phyloP scores from a whole-genome alignment of 176 grass and related monocot genomes.

The Musa troglodytarum region DNA sequence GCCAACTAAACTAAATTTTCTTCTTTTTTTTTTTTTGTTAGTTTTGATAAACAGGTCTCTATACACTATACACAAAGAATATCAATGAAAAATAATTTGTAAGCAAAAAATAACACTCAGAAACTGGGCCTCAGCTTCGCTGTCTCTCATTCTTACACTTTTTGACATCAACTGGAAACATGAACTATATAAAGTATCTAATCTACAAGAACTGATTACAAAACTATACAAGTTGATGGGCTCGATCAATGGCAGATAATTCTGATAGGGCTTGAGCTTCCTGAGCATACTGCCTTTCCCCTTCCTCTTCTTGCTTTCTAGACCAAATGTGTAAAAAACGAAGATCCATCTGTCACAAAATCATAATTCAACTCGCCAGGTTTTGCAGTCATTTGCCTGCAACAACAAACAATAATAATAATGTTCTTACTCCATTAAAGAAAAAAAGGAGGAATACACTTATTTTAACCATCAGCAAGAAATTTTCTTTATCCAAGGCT shows the following conservation, averaged over 20 bases:
- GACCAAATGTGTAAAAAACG: slow-evolving; percentile 49
- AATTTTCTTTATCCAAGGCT: not conserved
- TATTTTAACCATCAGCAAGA: not conserved
- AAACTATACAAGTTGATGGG: too few species aligned
- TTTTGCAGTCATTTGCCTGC: slow-evolving; percentile 61
- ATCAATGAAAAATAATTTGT: too few species aligned
- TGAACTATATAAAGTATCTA: too few species aligned
- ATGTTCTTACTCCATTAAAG: not conserved
- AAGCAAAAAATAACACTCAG: too few species aligned
- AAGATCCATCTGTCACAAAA: slow-evolving; percentile 48
- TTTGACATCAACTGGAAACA: too few species aligned
- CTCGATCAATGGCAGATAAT: not conserved
- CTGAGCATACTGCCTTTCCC: not conserved
- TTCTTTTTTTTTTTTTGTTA: too few species aligned
- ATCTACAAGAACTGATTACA: too few species aligned
- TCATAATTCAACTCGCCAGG: slow-evolving; percentile 49
- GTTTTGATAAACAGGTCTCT: too few species aligned
- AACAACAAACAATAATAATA: not conserved
- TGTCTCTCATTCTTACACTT: too few species aligned
- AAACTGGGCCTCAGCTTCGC: too few species aligned
- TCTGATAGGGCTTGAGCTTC: not conserved
- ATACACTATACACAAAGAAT: too few species aligned
- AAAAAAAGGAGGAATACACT: not conserved
- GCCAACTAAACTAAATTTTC: too few species aligned
- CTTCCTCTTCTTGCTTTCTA: slow-evolving; percentile 5